Evolutionary conservation across 2,329 filamentous ascomycete species (phyloP), one percentile per base, ranked within the genome.

Genomic region (Pseudocercospora pini-densiflorae): DNA sequence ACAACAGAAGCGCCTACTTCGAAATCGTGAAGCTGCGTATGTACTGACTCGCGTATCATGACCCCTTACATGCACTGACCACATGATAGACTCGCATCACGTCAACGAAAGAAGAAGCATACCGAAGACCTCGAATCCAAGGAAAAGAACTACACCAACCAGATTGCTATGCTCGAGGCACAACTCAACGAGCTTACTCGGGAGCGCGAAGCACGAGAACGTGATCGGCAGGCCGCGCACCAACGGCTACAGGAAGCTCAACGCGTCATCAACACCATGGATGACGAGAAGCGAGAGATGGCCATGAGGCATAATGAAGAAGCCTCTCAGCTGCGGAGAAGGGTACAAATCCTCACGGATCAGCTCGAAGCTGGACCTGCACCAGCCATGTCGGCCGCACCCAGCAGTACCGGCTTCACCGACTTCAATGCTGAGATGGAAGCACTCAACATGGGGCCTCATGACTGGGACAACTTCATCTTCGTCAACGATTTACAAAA

Each of bases 101-200:
- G 95, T 72, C 94, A 98, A 81, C 90, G 95, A 74, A 99, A 98
- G 87, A 98, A 98, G 88, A 91, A 93, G 82, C 94, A 98, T 82
- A 98, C 95, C 36, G 95, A 98, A 82, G 90, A 95, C 74, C 88
- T 98, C 54, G 95, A 98, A 80, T 91, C 95, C 79, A 94, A 98
- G 84, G 97, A 98, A 86, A 97, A 97, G 85, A 88, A 92, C 66
- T 96, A 89, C 83, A 92, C 90, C 63, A 87, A 88, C 73, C 83
- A 92, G 77, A 92, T 97, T 77, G 87, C 83, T 72, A 87, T 90
- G 63, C 85, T 97, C 76, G 92, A 97, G 77, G 91, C 95, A 65
- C 89, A 92, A 72, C 83, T 97, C 71, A 83, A 84, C 61, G 85
- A 88, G 65, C 84, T 94, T 74, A 89, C 90, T 73, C 78, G 89